phyloP scores from a whole-genome alignment of 495 filamentous ascomycete species.

The Aspergillus indologenus region DNA sequence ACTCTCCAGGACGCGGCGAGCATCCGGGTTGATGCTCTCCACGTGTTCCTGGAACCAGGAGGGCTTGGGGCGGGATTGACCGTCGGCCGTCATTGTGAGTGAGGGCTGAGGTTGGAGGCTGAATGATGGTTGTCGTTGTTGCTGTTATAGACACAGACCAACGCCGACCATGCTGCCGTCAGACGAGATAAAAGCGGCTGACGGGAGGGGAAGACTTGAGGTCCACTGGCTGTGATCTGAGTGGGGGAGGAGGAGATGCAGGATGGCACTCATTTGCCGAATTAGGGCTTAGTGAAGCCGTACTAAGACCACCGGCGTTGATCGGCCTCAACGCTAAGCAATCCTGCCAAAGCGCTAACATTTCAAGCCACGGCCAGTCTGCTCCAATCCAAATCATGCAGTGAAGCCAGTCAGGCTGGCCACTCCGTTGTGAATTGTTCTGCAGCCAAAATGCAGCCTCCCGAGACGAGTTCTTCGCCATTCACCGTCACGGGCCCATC shows the following conservation, averaged over 20 bases:
- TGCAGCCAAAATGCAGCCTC: no score
- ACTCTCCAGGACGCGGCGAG: conserved; percentile 33
- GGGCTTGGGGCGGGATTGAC: neutral
- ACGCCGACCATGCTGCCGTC: neutral
- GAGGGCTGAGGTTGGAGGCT: neutral
- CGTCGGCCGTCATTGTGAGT: neutral
- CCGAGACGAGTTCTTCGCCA: no score
- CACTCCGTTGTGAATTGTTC: no score
- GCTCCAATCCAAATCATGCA: no score
- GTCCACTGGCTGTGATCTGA: neutral
- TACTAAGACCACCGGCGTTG: no score
- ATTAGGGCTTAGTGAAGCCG: neutral
- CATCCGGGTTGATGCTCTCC: conserved; percentile 21
- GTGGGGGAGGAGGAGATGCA: no score
- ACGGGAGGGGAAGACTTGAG: neutral
- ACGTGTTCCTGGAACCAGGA: conserved; percentile 20
- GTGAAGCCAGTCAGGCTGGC: no score
- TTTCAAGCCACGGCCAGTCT: no score
- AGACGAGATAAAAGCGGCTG: neutral
- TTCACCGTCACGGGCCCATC: no score
- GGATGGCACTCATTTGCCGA: neutral
- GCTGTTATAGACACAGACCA: neutral
- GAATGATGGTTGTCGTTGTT: neutral
- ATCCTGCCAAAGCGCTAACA: no score
- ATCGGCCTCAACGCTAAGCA: no score